Base-by-base conservation (phyloP, 139 green algal genomes). In the Haematococcus sp. region DNA sequence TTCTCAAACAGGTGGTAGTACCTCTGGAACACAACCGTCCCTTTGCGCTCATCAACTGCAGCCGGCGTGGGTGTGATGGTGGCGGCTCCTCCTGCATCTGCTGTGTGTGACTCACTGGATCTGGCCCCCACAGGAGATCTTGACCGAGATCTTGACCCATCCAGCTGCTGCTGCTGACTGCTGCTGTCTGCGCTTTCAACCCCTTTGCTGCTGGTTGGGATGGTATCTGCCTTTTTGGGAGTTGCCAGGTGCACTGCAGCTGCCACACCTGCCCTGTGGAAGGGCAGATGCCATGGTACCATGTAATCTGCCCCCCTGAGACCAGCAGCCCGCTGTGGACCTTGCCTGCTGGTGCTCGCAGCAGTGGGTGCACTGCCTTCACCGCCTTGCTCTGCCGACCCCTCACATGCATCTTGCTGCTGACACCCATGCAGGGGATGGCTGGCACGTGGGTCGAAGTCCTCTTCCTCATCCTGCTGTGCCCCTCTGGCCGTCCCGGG, bases 1-100 rank as follows among this genome's bases (percentile, higher is more conserved):
- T 76, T 32, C 20, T 82, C 82, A 87, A 95, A 99, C 27, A 98
- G 81, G 82, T 99, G 96, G 83, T 98, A 99, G 80, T 97, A 99
- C 5, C 96, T 83, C 73, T 96, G 86, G 78, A 94, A 97, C 68
- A 97, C 89, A 0, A 98, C 83, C 0, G 88, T 77, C 13, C 81
- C 68, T 78, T 98, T 98, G 17, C 63, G 32, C 1, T 70, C 23
- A 66, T 99, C 88, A 25, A 96, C 17, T 20, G 22, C 25, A 23
- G 34, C 51, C 2, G 28, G 64, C 32, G 68, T n/a, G 15, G 67
- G 22, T 22, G n/a, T 65, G 25, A 22, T 65, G 58, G 23, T 65
- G 4, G 56, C 61, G 1, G 61, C 63, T 51, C 61, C 4, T 35
- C 46, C 34, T 20, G 31, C 54, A 7, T 22, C 44, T 54, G 61